Percentiles rank a stretch among this genome's conserved stretches.
Evolutionary conservation across 108 stramenopile species (phyloP).

Genomic region (Cyclotella distinguenda): DNA sequence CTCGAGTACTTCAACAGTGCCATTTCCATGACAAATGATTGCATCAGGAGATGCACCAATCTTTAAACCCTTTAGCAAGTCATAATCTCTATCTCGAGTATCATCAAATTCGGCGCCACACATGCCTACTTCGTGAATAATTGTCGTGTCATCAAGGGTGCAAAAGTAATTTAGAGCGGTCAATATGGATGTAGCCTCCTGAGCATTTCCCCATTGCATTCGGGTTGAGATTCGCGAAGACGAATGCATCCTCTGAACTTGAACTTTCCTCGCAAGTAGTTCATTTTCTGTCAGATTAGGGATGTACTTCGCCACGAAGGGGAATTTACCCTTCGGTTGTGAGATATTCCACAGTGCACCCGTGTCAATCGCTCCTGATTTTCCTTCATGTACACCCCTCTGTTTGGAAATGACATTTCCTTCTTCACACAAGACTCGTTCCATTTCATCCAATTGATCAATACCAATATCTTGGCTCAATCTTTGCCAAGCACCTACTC

Average conservation of each 20-base stretch:
- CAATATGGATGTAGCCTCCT: slow-evolving; percentile 80
- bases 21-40: slow-evolving; percentile 66
- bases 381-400: slow-evolving; percentile 12
- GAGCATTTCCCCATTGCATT: slow-evolving; percentile 85
- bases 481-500: slow-evolving; percentile 68
- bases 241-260: slow-evolving; percentile 2
- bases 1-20: slow-evolving; percentile 74
- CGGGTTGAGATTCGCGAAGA: slow-evolving; percentile 46
- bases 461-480: slow-evolving; percentile 32
- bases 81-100: slow-evolving; percentile 19
- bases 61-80: slow-evolving; percentile 38
- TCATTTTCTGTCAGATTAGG: slow-evolving; percentile 47
- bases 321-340: slow-evolving; percentile 24
- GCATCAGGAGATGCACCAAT: slow-evolving; percentile 87
- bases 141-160: slow-evolving; percentile 37
- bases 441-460: slow-evolving; percentile 57
- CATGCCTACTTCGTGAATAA: slow-evolving; percentile 79
- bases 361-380: slow-evolving; percentile 21
- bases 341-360: slow-evolving; percentile 26
- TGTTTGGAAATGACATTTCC: neutral
- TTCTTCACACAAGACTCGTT: slow-evolving; percentile 46
- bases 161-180: slow-evolving; percentile 84
- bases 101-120: slow-evolving; percentile 73
- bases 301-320: slow-evolving; percentile 71
- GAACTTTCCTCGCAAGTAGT: slow-evolving; percentile 13